These are phyloP conservation scores for Trichosporon coremiiforme DNA, from an alignment of 1,284 basidiomycete genomes.

Conservation along the genomic window DNA sequence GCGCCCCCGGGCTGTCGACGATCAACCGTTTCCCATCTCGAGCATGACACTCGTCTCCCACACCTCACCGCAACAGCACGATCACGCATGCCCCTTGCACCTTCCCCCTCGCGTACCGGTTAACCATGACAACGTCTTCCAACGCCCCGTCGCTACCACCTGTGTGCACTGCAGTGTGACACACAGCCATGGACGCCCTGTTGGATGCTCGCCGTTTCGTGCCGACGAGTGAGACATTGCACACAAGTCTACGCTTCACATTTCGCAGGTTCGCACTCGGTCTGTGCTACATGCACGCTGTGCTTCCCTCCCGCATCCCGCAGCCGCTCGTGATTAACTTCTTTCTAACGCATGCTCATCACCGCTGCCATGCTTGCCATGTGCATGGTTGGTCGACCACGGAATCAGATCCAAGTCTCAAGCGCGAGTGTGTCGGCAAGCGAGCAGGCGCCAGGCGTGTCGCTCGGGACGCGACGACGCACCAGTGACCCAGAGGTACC, in stretches of 20 bases:
- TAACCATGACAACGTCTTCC: neutral
- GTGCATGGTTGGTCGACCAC: neutral
- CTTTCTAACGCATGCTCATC: neutral
- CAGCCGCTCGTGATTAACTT: neutral
- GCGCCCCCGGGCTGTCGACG: neutral
- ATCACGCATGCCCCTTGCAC: neutral
- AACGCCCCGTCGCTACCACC: neutral
- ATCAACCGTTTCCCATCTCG: slow-evolving; percentile 10
- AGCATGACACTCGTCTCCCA: slow-evolving; percentile 11
- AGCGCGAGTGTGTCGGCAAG: neutral
- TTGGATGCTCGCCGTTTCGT: neutral
- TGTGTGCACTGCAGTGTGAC: neutral
- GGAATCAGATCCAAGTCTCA: neutral
- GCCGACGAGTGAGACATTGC: neutral
- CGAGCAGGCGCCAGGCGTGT: neutral
- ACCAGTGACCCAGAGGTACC: neutral
- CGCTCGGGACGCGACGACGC: neutral
- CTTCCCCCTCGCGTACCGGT: neutral
- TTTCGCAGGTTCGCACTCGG: slow-evolving; percentile 8
- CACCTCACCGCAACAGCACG: neutral
- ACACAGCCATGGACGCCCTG: neutral
- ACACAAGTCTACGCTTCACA: neutral
- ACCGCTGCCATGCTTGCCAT: neutral
- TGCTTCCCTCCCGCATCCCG: neutral
- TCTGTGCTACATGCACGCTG: neutral